Base-by-base conservation (phyloP, 352 stramenopile genomes). In the Phytophthora citrophthora region DNA sequence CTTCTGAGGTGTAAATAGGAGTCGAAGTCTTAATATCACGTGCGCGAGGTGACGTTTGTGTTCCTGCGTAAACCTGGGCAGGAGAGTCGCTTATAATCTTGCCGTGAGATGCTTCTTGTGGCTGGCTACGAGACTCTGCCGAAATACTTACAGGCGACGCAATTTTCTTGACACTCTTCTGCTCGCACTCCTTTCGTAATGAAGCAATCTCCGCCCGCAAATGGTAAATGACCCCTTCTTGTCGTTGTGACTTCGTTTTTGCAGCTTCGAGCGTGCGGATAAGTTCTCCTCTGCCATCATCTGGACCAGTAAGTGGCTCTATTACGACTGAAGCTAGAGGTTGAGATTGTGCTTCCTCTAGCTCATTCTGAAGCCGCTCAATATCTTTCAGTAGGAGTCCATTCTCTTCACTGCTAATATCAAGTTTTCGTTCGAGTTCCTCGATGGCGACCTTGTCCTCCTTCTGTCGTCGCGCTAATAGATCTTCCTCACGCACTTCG, bases 311-410 rank as follows among this genome's bases (percentile, higher is more conserved):
- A 52, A 27, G 31, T 43, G 52, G 24, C 26, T 62, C 40, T 31
- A 34, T n/a, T 40, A 31, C 34, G 8, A 39, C 32, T 16, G 26
- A 23, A 12, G 50, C 23, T 32, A 61, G 13, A 54, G 29, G 41
- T 20, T 65, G 57, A 24, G 9, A 48, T 7, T 34, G 60, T 3
- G 59, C 55, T 13, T 56, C 53, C 15, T 82, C 67, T 3, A 86
- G 29, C 23, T 85, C 79, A 38, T 53, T 55, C 8, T 72, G 64
- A 24, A 87, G 55, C 2, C 62, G 64, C 23, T 50, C 45, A 8
- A 85, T 71, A 31, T 87, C 72, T 16, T 62, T 58, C 29, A 71
- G 29, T 16, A 89, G 45, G 15, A 74, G 47, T 9, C 57, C 49
- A 27, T 66, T 78, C 54, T 86, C 63, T 26, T 76, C 68, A 24